These are phyloP conservation scores for Candida mattraensis DNA, from an alignment of 805 yeast genomes.

Conservation along the genomic window DNA sequence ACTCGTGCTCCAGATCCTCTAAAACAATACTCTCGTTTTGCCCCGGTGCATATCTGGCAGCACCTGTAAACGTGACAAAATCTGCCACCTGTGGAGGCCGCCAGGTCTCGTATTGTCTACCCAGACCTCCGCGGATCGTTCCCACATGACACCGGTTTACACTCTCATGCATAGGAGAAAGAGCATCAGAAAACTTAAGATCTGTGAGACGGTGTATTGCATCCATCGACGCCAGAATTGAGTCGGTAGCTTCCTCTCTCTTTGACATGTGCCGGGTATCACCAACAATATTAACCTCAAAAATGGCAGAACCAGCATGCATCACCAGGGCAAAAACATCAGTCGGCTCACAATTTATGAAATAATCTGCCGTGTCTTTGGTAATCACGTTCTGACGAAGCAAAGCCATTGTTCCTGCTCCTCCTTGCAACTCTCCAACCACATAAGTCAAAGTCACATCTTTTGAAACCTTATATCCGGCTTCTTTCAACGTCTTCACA, in stretches of 20 bases:
- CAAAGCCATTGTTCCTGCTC: slow-evolving; percentile 32
- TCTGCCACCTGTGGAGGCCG: slow-evolving; percentile 35
- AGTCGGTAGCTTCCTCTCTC: slow-evolving; percentile 34
- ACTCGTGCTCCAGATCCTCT: slow-evolving; percentile 25
- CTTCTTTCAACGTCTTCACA: slow-evolving; percentile 29
- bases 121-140: slow-evolving; percentile 33
- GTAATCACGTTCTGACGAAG: slow-evolving; percentile 25
- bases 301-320: slow-evolving; percentile 34
- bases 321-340: slow-evolving; percentile 31
- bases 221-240: slow-evolving; percentile 32
- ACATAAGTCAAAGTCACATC: slow-evolving; percentile 32
- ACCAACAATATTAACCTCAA: slow-evolving; percentile 31
- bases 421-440: slow-evolving; percentile 33
- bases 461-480: slow-evolving; percentile 29
- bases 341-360: slow-evolving; percentile 34
- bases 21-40: slow-evolving; percentile 27
- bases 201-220: slow-evolving; percentile 28
- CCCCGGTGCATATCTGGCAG: slow-evolving; percentile 35
- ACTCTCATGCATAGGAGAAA: slow-evolving; percentile 24
- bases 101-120: slow-evolving; percentile 31
- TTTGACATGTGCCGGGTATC: slow-evolving; percentile 35
- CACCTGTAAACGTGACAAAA: slow-evolving; percentile 33
- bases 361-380: slow-evolving; percentile 28
- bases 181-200: slow-evolving; percentile 27
- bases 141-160: slow-evolving; percentile 34